Conservation (phyloP, 177 flowering plant species). For the Telopea speciosissima region DNA sequence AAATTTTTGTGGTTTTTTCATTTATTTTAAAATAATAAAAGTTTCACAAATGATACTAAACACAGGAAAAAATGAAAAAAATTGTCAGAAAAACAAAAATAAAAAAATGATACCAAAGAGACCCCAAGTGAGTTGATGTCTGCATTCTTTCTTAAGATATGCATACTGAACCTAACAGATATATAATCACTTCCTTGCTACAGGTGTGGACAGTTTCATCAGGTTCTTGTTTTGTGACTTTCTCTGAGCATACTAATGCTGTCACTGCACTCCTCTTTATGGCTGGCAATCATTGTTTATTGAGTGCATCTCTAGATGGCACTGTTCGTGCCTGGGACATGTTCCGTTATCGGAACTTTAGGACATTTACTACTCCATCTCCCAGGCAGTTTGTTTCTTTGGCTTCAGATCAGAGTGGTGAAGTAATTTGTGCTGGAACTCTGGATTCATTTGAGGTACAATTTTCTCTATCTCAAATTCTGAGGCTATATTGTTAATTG, state of each 20-base stretch:
- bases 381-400: constrained; percentile 92
- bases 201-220: constrained; percentile 97
- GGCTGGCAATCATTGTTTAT: constrained; percentile 67
- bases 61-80: too few relatives aligned
- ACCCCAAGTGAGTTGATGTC: too few relatives aligned
- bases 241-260: constrained; percentile 92
- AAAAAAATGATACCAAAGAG: too few relatives aligned
- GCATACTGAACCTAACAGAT: neutral
- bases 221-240: constrained; percentile 89
- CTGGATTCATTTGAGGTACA: constrained; percentile 95
- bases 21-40: too few relatives aligned
- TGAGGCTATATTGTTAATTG: neutral
- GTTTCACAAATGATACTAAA: too few relatives aligned
- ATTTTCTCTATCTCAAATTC: neutral
- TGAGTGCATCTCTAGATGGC: constrained; percentile 98
- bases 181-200: constrained; percentile 15
- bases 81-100: too few relatives aligned
- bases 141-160: neutral
- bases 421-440: constrained; percentile 97
- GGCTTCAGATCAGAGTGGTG: constrained; percentile 93
- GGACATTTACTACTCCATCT: constrained; percentile 85
- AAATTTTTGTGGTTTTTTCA: too few relatives aligned
- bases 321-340: constrained; percentile 99
- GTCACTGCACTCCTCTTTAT: constrained; percentile 93
- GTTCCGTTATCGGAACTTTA: constrained; percentile 84